These are phyloP conservation scores for Xerocomellus chrysenteron DNA, from an alignment of 768 basidiomycete species.

Conservation along the genomic window DNA sequence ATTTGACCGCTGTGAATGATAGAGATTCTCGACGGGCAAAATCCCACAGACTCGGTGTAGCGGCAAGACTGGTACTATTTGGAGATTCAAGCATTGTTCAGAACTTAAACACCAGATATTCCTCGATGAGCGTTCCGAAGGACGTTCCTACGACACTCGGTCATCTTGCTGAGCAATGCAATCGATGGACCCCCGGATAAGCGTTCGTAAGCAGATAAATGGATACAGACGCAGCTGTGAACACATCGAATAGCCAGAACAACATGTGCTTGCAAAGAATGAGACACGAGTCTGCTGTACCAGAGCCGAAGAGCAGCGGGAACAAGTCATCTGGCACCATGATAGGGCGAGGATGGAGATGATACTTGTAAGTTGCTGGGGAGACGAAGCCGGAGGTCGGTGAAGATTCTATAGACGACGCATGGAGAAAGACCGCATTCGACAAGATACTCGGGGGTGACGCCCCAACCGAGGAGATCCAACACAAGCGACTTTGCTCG, in stretches of 20 bases:
- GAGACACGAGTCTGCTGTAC: neutral
- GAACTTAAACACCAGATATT: neutral
- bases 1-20: neutral
- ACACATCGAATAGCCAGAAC: neutral
- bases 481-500: conserved; percentile 48
- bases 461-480: conserved; percentile 57
- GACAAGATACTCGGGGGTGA: conserved; percentile 48
- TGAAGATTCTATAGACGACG: conserved; percentile 41
- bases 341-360: neutral
- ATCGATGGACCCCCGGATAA: neutral
- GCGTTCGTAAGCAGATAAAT: neutral
- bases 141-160: neutral
- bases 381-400: conserved; percentile 41
- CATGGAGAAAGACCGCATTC: conserved; percentile 42
- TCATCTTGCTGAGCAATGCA: neutral
- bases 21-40: neutral
- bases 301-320: neutral
- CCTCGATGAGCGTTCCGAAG: neutral
- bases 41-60: neutral
- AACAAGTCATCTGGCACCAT: neutral
- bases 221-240: neutral
- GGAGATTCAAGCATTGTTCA: neutral
- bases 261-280: neutral
- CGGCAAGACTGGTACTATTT: neutral
- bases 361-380: conserved; percentile 20